Evolutionary conservation across 208 protist species (phyloP), one percentile per base, ranked within the genome.

Genomic region (Crithidia fasciculata): DNA sequence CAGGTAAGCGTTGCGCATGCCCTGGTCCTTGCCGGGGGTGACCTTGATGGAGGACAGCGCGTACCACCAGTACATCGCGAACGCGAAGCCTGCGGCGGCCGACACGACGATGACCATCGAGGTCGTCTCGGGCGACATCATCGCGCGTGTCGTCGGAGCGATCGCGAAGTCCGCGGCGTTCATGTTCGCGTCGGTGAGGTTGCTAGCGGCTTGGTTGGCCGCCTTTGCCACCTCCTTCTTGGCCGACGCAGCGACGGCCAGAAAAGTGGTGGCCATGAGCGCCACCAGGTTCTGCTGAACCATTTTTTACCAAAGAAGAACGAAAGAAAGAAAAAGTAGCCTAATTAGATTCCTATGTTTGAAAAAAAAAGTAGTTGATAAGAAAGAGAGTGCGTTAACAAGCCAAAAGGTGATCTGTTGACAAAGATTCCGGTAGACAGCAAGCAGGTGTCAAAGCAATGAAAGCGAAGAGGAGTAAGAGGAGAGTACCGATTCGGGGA

Each of bases 11-110:
- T 93, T 95, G 59, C 87, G 85, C 52, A 89, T 56, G 57, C 84
- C 81, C 61, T 88, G 76, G 49, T 86, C 82, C 82, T 89, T 91
- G 10, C 83, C 83, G 19, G 85, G 80, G 12, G 78, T 85, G 41
- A 89, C 86, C 62, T 81, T 80, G 65, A 90, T 90, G 55, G 80
- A 71, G 9, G 86, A 86, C 10, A 83, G 78, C 13, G 79, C 83
- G 68, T 89, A 90, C 90, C 90, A 93, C 90, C 88, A 93, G 84
- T 93, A 93, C 86, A 93, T 92, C 56, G 84, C 87, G 71, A 90
- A 93, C 37, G 77, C 73, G 66, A 95, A 92, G 43, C 90, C 89
- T 50, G 87, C 59, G 13, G 82, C 82, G 18, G 86, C 47, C 28
- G 87, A 78, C 55, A 85, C 37, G 18, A 90, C 60, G 81, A 93